These are phyloP conservation scores for Pulveroboletus sp. DNA, from an alignment of 768 basidiomycete genomes.

Conservation along the genomic window DNA sequence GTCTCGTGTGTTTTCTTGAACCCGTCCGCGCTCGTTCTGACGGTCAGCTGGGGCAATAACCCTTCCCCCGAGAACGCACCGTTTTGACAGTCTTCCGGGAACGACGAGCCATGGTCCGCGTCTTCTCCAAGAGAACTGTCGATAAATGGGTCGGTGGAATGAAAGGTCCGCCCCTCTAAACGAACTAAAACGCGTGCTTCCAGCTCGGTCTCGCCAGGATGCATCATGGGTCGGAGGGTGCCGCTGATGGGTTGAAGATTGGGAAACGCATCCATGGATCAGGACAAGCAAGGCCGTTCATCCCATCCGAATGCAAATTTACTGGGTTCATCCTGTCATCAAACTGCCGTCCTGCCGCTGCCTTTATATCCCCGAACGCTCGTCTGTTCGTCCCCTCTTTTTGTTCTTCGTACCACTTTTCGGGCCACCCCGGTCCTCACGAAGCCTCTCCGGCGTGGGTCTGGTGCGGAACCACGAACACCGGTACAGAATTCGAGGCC, in stretches of 20 bases:
- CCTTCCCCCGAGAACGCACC: slow-evolving; percentile 5
- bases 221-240: slow-evolving; percentile 12
- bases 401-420: neutral
- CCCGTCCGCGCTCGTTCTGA: neutral
- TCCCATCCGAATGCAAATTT: slow-evolving; percentile 6
- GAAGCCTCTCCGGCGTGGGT: neutral
- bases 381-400: no score
- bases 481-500: slow-evolving; percentile 7
- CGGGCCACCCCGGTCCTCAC: slow-evolving; percentile 3
- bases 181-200: slow-evolving; percentile 2
- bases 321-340: no score
- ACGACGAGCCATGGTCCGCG: slow-evolving; percentile 11
- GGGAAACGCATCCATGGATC: slow-evolving; percentile 21
- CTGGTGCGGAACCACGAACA: slow-evolving; percentile 14
- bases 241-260: slow-evolving; percentile 9
- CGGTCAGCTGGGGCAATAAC: slow-evolving; percentile 8
- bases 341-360: no score
- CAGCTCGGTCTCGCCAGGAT: slow-evolving; percentile 7
- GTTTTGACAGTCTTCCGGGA: slow-evolving; percentile 10
- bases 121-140: slow-evolving; percentile 15
- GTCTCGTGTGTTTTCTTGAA: slow-evolving; percentile 1
- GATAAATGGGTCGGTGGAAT: slow-evolving; percentile 1
- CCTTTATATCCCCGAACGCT: no score
- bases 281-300: slow-evolving; percentile 8
- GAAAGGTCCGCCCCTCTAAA: slow-evolving; percentile 4